Evolutionary conservation across 768 basidiomycete species (phyloP), one percentile per base, ranked within the genome.

Genomic region (Mycena leptocephala): DNA sequence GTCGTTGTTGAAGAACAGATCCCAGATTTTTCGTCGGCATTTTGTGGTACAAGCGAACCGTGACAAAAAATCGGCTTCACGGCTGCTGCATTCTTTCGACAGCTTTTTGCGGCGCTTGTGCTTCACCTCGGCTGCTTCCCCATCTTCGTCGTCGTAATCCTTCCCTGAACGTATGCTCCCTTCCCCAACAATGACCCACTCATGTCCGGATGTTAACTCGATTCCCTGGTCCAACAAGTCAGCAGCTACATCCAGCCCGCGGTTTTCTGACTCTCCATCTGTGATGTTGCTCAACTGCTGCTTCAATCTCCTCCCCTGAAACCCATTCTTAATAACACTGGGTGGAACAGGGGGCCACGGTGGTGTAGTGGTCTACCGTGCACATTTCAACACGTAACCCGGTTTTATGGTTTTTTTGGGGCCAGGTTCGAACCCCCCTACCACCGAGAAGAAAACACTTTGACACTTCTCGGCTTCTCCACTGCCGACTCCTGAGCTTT

Each of bases 261-360:
- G 56, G 26, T 61, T 61, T 35, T 70, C 58, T 26, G 69, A 48
- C 22, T 70, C 69, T 9, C 41, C 56, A 35, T 59, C 58, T 59
- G 10, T 20, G 69, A 16, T 20, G 69, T 58, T 5, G 4, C 22
- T 14, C n/a, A 26, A 59, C 14, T n/a, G 56, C 28, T 14, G 16
- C 3, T 10, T 48, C 32, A 18, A 61, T 35, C 0, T 70, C 69
- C 58, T 13, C 13, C 18, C 61, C 69, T 4, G 69, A n/a, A 10
- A 70, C 30, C 76, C 69, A 11, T 74, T 75, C 59, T 77, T 75
- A 11, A 77, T 37, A 1, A 63, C 43, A 18, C 28, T 67, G 2
- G 64, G 7, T 8, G 56, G 37, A n/a, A n/a, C n/a, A n/a, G n/a
- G n/a, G n/a, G n/a, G n/a, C n/a, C n/a, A n/a, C n/a, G n/a, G n/a